Base-by-base conservation (phyloP, 192 early-diverging fungal species). In the Lobosporangium transversale region DNA sequence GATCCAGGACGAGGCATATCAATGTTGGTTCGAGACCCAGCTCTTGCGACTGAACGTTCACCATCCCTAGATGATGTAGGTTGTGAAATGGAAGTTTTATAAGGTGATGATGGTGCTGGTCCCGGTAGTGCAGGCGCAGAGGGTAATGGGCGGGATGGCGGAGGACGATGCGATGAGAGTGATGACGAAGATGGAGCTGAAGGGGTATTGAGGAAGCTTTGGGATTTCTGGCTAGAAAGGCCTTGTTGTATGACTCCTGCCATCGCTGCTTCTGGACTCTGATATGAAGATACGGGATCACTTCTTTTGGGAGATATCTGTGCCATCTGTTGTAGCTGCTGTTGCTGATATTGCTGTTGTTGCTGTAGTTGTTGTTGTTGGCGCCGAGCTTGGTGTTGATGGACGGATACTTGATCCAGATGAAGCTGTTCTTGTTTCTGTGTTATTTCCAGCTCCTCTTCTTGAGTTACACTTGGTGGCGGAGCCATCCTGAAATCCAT, bases 371-470 rank as follows among this genome's bases (percentile, higher is more conserved):
- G 47, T n/a, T 40, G 37, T 14, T 40, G 37, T 40, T 40, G 37
- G 37, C 7, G 7, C 7, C 8, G 8, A 10, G 52, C 20, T 11
- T 66, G 64, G 12, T 56, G 52, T 47, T 66, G 51, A 2, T 31
- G 36, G 31, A 44, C 0, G 33, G 21, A 24, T 45, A 21, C 20
- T 26, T 61, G 58, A 4, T 61, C 29, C 30, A 50, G 42, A 21
- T 58, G 64, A 1, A 21, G 51, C 47, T 60, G 35, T 29, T 68
- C 57, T 42, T 61, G 57, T 47, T 54, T 51, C 32, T 69, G 23
- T n/a, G n/a, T n/a, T n/a, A n/a, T n/a, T 35, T n/a, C 21, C 26
- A n/a, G 26, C 23, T 70, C 58, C 23, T 58, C 42, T 20, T 50
- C 24, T 21, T 23, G 44, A n/a, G 42, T 48, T 0, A 58, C 47